Evolutionary conservation across 2,329 filamentous ascomycete species (phyloP), one percentile per base, ranked within the genome.

Genomic region (Apiospora saccharicola): DNA sequence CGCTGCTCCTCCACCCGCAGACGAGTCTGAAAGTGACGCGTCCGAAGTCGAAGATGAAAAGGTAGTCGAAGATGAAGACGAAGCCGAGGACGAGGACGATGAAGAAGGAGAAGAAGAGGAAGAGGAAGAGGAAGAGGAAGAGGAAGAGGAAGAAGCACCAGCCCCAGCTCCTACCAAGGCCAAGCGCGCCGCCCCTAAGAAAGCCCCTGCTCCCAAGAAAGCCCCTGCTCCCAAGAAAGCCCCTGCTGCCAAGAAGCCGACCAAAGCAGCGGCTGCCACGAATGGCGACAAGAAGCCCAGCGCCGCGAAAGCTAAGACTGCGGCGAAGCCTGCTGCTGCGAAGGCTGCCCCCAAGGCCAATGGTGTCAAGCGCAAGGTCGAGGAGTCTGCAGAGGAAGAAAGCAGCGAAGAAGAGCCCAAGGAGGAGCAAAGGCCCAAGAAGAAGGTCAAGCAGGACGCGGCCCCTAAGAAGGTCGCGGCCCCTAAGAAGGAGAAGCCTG

Each of bases 391-490:
- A n/a, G 72, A 71, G 30, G 69, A 67, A 41, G 72, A 69, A 13
- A 64, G 57, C 57, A 64, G 57, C 12, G 70, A 73, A 16, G 67
- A 69, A 14, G 71, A 71, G 19, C 37, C 57, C 37, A 19, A 67
- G 2, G 61, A 70, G 37, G 69, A 68, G 8, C 53, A 71, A 69
- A 68, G 44, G 37, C 69, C 73, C 7, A 61, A 70, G 12, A 75
- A 76, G 70, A 75, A 75, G 72, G 73, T 53, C 69, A 72, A 44
- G 64, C 69, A 71, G 19, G 70, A 67, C 5, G 71, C 68, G 2
- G 46, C 71, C 16, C 37, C 72, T 34, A 68, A 73, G 70, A 78
- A 74, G 67, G 67, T 74, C 19, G 67, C 57, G 84, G 80, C 71
- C 68, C 19, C 61, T 44, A 46, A 72, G 70, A 13, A 75, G 75